Base-by-base conservation (phyloP, 306 rosid genomes). In the Lotus japonicus region DNA sequence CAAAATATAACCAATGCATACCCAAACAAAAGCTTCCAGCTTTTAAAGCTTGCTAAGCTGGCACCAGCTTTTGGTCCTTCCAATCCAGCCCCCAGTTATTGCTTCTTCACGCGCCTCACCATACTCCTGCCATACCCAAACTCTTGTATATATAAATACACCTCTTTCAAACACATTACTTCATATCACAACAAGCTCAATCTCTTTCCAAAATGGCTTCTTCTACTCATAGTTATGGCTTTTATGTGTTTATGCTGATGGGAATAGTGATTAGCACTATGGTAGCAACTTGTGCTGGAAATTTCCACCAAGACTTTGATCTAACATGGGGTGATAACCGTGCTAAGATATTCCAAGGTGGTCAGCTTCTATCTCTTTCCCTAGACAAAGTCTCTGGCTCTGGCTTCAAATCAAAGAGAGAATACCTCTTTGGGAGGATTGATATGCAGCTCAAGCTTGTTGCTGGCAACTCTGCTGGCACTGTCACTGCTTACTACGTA, bases 381-480 rank as follows among this genome's bases (percentile, higher is more conserved):
- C 91, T 92, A 2, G 98, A 92, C 81, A 77, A 72, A 70, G 71
- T 44, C 60, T 92, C 96, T 21, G 96, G 98, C 10, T 92, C 96
- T 13, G 98, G 98, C 54, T 87, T 92, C 39, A 62, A 78, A 41
- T 89, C 98, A 18, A 92, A 89, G 66, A 79, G 59, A 33, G 78
- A 87, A 62, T 92, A 84, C 72, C 65, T 85, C 0, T 87, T 87
- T 35, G 96, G 88, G 1, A 82, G 92, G 41, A 82, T 92, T 17
- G 97, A 89, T 65, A 81, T 89, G 82, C 87, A 89, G 48, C 84
- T 92, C 66, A 92, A 77, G 85, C 82, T 82, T 1, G 98, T 92
- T 31, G 70, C 92, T 11, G 95, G 92, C 19, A 85, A 92, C 74
- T 92, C 97, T 8, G 97, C 95, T 55, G 95, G 96, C 76, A 89